Conservation (phyloP, 2,329 filamentous ascomycete species). For the Colletotrichum euphorbiae region DNA sequence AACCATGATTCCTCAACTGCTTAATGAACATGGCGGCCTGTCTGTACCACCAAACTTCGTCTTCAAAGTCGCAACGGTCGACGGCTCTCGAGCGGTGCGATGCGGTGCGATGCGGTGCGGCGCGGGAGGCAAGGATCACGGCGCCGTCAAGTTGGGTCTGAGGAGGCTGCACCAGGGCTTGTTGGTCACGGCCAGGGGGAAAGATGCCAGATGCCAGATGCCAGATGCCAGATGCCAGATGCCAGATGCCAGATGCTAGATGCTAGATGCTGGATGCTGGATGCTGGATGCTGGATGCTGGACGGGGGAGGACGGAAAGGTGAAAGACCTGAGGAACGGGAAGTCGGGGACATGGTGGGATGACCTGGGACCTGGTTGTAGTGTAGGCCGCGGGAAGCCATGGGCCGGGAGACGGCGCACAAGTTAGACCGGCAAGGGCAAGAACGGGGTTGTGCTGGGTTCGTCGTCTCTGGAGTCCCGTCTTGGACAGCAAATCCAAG, state of each 20-base stretch:
- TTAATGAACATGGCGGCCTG: neutral
- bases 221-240: too few relatives aligned
- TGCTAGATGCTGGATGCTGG: too few relatives aligned
- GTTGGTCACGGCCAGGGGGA: neutral
- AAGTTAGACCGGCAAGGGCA: neutral
- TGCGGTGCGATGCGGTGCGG: constrained; percentile 37
- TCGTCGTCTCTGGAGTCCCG: neutral
- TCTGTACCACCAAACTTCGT: constrained; percentile 8
- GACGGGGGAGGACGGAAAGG: neutral
- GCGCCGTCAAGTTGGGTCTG: constrained; percentile 33
- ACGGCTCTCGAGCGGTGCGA: constrained; percentile 34
- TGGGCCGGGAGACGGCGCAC: neutral
- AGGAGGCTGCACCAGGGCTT: neutral
- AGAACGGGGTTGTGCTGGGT: neutral
- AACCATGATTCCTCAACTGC: too few relatives aligned
- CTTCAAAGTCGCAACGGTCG: constrained; percentile 33
- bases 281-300: neutral
- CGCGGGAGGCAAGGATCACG: constrained; percentile 39
- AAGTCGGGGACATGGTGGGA: neutral
- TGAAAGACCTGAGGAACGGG: neutral
- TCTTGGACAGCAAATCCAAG: neutral
- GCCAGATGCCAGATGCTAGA: neutral
- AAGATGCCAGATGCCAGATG: too few relatives aligned
- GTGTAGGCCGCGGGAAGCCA: constrained; percentile 8
- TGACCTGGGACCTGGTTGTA: constrained; percentile 7